Base-by-base conservation (phyloP, 768 basidiomycete genomes). In the Termitomyces sp. region DNA sequence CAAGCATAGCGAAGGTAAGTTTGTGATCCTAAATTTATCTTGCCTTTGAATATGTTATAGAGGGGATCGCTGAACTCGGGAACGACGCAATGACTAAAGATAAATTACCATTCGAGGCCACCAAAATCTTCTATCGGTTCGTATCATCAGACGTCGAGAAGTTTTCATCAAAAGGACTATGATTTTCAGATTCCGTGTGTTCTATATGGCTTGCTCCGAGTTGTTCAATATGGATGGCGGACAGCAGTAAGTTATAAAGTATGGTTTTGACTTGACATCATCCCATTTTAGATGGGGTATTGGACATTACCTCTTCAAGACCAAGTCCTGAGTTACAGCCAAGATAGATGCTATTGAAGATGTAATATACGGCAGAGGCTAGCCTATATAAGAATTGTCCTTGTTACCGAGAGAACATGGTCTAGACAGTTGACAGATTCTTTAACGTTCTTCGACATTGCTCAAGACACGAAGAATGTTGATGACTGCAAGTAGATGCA, bases 401-500 rank as follows among this genome's bases (percentile, higher is more conserved):
- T 49, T 11, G 24, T n/a, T n/a, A 26, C 37, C 15, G 19, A n/a
- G 30, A 21, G 22, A 9, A 43, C 37, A 44, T 32, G 2, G 8
- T 24, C 10, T 10, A 22, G 17, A 32, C 11, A 24, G 8, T 24
- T 24, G 22, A 44, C 32, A 2, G n/a, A 34, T 26, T 17, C 15
- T 19, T 72, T 62, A 81, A 34, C 72, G 74, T n/a, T 81, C 79
- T 61, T 80, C 74, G 45, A 79, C 41, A 59, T 81, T 72, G 62
- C 84, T 90, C 63, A 95, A 68, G 58, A 94, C 77, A 57, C 93
- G 88, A 53, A 95, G 81, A 64, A 95, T 92, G 69, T 78, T 88
- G 65, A 95, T 70, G 83, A 94, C 88, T 89, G 43, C 5, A 22
- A 45, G 59, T 15, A 50, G 58, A 28, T 51, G 38, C 41, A 30